Evolutionary conservation across 1,284 basidiomycete species (phyloP), one percentile per base, ranked within the genome.

Genomic region (Ustilago shanxiensis): DNA sequence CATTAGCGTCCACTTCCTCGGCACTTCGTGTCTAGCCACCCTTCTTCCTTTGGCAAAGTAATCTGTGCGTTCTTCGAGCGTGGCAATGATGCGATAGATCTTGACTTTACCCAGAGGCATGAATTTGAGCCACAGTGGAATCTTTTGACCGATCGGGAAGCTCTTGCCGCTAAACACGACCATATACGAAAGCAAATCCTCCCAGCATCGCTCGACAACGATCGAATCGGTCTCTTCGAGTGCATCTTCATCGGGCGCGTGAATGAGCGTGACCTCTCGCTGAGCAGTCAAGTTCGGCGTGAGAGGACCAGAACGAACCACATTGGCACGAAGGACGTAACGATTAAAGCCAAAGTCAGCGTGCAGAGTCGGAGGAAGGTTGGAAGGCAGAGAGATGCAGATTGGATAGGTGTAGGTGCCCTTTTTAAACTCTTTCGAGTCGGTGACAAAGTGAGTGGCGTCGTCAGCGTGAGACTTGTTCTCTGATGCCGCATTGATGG

Each of bases 401-500:
- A 99, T 93, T 1, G 95, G 95, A 86, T 95, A 99, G 47, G 92
- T 95, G 86, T 98, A 98, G 6, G 91, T 92, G 37, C 95, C 95
- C 88, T 93, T 92, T 77, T 92, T 91, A 87, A 98, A 96, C 86
- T 97, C 92, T 80, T 92, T 93, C 93, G 94, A 98, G 13, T 91
- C 47, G 22, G 47, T 49, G 10, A 16, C 90, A 50, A 88, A 87
- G 5, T 71, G 44, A 22, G 47, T 51, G 0, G 65, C 50, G 6
- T 76, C 70, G 33, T 67, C 61, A 1, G 22, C 7, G 13, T 60
- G 26, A 4, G 35, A 28, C 29, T 67, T 73, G 50, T 53, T n/a
- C 1, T 79, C 72, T 10, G 47, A 26, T 5, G 47, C 26, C 7
- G 13, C 7, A 8, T 4, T 37, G 2, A 47, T 33, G 31, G 72